Percentiles rank a stretch among this genome's conserved stretches.
Conservation (phyloP, 2,329 filamentous ascomycete species). For the Microsporum canis region DNA sequence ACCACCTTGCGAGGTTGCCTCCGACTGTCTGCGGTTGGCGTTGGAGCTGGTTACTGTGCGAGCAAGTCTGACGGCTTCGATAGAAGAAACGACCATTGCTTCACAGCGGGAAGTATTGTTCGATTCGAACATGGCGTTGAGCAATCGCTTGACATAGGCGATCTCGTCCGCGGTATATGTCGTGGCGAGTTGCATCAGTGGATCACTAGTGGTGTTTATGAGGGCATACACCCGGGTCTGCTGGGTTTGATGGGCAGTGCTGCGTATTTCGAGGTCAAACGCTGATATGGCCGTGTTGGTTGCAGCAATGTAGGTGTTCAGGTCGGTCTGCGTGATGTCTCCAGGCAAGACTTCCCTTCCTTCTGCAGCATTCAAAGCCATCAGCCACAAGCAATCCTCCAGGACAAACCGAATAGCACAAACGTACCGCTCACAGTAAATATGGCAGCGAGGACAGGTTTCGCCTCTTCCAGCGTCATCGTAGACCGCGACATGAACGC, state of each 20-base stretch:
- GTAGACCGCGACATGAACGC: constrained; percentile 68
- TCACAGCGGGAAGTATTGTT: constrained; percentile 73
- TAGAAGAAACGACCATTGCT: constrained; percentile 67
- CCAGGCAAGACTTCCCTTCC: constrained; percentile 41
- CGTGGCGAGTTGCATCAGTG: constrained; percentile 77
- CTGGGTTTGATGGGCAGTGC: constrained; percentile 55
- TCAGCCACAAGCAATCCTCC: neutral
- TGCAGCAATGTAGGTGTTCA: constrained; percentile 56
- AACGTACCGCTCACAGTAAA: constrained; percentile 46
- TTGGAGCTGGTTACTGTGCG: constrained; percentile 21
- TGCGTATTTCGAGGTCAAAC: constrained; percentile 82
- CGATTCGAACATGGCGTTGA: constrained; percentile 85
- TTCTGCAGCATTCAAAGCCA: constrained; percentile 23
- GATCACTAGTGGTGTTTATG: constrained; percentile 78
- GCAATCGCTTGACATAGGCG: constrained; percentile 71
- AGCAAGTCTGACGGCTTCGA: constrained; percentile 61
- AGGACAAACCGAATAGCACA: neutral
- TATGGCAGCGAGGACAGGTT: constrained; percentile 65
- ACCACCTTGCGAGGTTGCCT: constrained; percentile 36
- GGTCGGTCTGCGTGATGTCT: constrained; percentile 56
- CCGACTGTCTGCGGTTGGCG: constrained; percentile 27
- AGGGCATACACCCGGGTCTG: constrained; percentile 62
- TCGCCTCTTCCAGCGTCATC: constrained; percentile 63
- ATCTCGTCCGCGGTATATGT: constrained; percentile 72
- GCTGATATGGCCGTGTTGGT: constrained; percentile 62